Conservation (phyloP, 495 filamentous ascomycete species). For the Lasiosphaeria miniovina region DNA sequence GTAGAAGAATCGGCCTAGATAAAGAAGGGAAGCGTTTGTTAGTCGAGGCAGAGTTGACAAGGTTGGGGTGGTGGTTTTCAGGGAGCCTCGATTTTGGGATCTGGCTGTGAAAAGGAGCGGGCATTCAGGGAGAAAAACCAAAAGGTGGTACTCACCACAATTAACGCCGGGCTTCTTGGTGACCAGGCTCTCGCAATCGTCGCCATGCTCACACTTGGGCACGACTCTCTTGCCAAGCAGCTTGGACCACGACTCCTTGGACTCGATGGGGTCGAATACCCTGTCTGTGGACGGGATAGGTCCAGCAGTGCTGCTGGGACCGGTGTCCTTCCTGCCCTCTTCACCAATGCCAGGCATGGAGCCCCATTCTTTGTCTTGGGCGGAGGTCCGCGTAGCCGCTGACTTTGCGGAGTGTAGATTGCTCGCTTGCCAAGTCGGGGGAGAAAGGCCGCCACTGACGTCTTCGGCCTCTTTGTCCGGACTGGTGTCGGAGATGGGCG, state of each 20-base stretch:
- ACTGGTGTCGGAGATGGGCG: slow-evolving; percentile 24
- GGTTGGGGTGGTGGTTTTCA: neutral
- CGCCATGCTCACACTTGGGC: slow-evolving; percentile 82
- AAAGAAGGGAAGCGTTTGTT: slow-evolving; percentile 1
- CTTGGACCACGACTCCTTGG: slow-evolving; percentile 82
- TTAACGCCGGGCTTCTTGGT: slow-evolving; percentile 90
- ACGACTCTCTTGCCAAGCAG: slow-evolving; percentile 71
- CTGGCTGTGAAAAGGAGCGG: too few relatives aligned
- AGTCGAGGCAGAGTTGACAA: neutral
- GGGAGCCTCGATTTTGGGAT: too few relatives aligned
- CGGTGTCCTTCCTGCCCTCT: slow-evolving; percentile 2
- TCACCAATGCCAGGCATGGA: too few relatives aligned
- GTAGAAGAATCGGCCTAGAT: slow-evolving; percentile 74
- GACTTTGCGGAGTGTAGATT: too few relatives aligned
- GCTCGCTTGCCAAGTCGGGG: too few relatives aligned
- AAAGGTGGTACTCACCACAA: slow-evolving; percentile 42
- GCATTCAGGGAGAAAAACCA: too few relatives aligned
- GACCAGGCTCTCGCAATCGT: slow-evolving; percentile 74
- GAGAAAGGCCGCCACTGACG: neutral
- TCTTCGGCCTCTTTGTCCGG: neutral
- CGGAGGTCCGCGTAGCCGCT: too few relatives aligned
- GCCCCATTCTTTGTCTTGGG: neutral
- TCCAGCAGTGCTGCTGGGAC: slow-evolving; percentile 1
- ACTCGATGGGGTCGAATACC: slow-evolving; percentile 65
- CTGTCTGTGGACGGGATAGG: slow-evolving; percentile 2